Conservation (phyloP, 176 grass and related monocot genomes). For the Melocanna baccifera region DNA sequence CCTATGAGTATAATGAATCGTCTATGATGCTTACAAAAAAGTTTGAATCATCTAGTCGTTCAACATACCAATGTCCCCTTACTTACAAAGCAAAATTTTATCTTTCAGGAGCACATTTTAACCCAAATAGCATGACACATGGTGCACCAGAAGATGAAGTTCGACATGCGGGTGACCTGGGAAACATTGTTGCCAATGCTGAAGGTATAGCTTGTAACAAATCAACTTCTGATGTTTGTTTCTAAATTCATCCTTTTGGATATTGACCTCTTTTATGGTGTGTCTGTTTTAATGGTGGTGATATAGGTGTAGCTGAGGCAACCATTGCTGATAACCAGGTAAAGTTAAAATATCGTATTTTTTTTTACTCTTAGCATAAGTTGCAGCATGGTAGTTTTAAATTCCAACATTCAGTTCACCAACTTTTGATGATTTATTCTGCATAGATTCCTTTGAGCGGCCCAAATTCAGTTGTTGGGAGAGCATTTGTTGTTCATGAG, state of each 20-base stretch:
- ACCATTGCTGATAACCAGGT: slow-evolving; percentile 88
- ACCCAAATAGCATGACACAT: slow-evolving; percentile 68
- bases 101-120: slow-evolving; percentile 79
- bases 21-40: not conserved
- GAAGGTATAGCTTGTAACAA: slow-evolving; percentile 44
- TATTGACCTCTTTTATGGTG: slow-evolving; percentile 10
- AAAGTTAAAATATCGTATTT: slow-evolving; percentile 1
- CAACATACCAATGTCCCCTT: not conserved
- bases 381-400: not conserved
- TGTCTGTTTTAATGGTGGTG: slow-evolving; percentile 32
- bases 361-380: slow-evolving; percentile 16
- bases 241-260: not conserved
- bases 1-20: not conserved
- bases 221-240: slow-evolving; percentile 6
- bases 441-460: slow-evolving; percentile 80
- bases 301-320: slow-evolving; percentile 80
- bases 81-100: slow-evolving; percentile 5
- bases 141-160: slow-evolving; percentile 78
- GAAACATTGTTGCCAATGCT: slow-evolving; percentile 83
- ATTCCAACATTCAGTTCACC: not conserved
- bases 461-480: slow-evolving; percentile 79
- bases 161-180: slow-evolving; percentile 86
- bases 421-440: slow-evolving; percentile 22
- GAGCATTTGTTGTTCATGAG: slow-evolving; percentile 98
- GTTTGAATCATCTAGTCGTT: not conserved